Base-by-base conservation (phyloP, 139 green algal species). In the Spirogloea muscicola region DNA sequence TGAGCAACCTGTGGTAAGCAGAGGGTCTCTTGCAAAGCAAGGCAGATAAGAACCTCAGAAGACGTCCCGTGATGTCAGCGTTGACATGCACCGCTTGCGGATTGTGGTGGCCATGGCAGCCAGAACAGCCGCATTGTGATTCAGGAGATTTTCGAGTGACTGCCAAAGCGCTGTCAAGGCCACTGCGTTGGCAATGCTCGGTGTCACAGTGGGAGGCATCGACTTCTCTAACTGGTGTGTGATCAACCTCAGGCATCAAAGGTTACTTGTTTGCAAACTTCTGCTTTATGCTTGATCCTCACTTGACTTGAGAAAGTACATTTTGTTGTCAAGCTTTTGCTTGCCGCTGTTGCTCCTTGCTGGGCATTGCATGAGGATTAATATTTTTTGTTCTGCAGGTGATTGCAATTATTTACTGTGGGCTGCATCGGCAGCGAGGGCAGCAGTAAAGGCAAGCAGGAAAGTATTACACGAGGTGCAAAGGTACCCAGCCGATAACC, bases 111-210 rank as follows among this genome's bases (percentile, higher is more conserved):
- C 0, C 13, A 65, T 42, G n/a, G 65, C 65, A 74, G 65, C 25
- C 69, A 77, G 2, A 58, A 78, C 25, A 77, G 69, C 65, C 46
- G 25, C 33, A 77, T 77, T 10, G 69, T 49, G 21, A 31, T 77
- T 29, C 69, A 77, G 42, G 69, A 77, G n/a, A 77, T 77, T 39
- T 72, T 42, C 36, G 69, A 77, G 25, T 77, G 31, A 72, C 18
- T 25, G 13, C 6, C 13, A 68, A 18, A 2, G 16, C 31, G 6
- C 27, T 21, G 49, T 60, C 49, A 60, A 60, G 34, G 27, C 27
- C 6, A 16, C 31, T n/a, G n/a, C n/a, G n/a, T n/a, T n/a, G n/a
- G n/a, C n/a, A n/a, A n/a, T n/a, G n/a, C n/a, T n/a, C n/a, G n/a
- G n/a, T n/a, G n/a, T n/a, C n/a, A n/a, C n/a, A n/a, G n/a, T n/a